Conservation (phyloP, 768 basidiomycete genomes). For the Hypholoma fasciculare region DNA sequence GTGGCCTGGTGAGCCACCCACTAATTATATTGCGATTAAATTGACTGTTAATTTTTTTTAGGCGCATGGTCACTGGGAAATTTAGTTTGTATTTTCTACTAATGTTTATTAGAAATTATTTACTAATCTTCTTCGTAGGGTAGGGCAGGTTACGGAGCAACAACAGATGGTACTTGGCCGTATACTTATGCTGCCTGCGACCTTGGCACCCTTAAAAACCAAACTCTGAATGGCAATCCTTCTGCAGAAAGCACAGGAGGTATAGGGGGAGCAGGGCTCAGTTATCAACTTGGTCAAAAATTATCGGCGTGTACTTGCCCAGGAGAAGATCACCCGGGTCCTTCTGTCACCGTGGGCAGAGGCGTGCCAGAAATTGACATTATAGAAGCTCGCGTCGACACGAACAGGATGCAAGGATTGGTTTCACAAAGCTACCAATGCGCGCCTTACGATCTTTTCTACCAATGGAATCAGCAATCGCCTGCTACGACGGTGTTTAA, state of each 20-base stretch:
- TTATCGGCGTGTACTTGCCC: conserved; percentile 88
- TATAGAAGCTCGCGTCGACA: conserved; percentile 78
- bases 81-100: conserved; percentile 38
- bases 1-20: conserved; percentile 70
- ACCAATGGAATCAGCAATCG: conserved; percentile 55
- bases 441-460: conserved; percentile 77
- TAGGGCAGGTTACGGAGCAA: conserved; percentile 86
- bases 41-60: conserved; percentile 15
- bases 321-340: conserved; percentile 87
- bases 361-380: conserved; percentile 94
- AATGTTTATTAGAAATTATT: not conserved
- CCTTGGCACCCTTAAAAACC: conserved; percentile 82
- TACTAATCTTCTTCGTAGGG: conserved; percentile 41
- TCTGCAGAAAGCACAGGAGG: conserved; percentile 55
- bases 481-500: conserved; percentile 58
- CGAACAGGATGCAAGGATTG: conserved; percentile 48
- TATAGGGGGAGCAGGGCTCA: conserved; percentile 52
- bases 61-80: conserved; percentile 83
- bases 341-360: conserved; percentile 63
- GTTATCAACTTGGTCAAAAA: conserved; percentile 84
- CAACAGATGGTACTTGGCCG: conserved; percentile 87
- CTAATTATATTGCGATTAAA: not conserved
- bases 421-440: conserved; percentile 82
- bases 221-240: conserved; percentile 68
- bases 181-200: conserved; percentile 87